A percentile compares a stretch with the other conserved stretches of the same genome.
Evolutionary conservation across 2,329 filamentous ascomycete genomes (phyloP).

Genomic region (Colletotrichum sp.): DNA sequence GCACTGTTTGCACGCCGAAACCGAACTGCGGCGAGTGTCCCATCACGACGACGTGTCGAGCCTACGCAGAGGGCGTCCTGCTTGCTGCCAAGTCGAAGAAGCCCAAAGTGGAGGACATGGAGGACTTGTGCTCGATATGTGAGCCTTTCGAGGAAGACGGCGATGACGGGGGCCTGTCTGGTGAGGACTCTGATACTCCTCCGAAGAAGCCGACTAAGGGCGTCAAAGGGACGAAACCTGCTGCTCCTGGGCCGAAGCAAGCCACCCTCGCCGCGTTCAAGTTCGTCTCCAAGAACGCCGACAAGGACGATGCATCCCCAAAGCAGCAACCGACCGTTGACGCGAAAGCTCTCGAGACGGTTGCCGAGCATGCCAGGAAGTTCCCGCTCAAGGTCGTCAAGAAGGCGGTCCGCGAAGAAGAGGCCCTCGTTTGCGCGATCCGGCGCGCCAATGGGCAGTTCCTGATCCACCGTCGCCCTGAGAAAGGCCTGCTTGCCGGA

Average conservation of each 20-base stretch:
- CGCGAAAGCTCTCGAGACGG: slow-evolving; percentile 30
- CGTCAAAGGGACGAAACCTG: background rate
- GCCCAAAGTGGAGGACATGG: slow-evolving; percentile 46
- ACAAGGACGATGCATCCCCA: background rate
- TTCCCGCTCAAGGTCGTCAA: slow-evolving; percentile 59
- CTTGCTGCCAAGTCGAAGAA: slow-evolving; percentile 28
- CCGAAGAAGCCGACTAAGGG: slow-evolving; percentile 15
- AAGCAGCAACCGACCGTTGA: slow-evolving; percentile 17
- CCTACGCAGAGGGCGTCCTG: slow-evolving; percentile 51
- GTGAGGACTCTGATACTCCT: background rate
- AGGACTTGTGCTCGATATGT: slow-evolving; percentile 56
- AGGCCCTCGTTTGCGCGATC: slow-evolving; percentile 59
- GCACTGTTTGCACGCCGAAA: slow-evolving; percentile 65
- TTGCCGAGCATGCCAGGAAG: slow-evolving; percentile 50
- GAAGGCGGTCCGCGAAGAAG: slow-evolving; percentile 56
- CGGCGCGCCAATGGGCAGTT: slow-evolving; percentile 47
- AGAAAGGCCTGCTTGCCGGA: slow-evolving; percentile 59
- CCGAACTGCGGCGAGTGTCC: slow-evolving; percentile 61
- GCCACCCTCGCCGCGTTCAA: slow-evolving; percentile 39
- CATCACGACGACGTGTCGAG: slow-evolving; percentile 55
- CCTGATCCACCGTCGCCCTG: slow-evolving; percentile 55
- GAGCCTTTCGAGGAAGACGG: slow-evolving; percentile 46
- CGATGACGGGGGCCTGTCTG: slow-evolving; percentile 9
- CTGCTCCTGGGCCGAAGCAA: slow-evolving; percentile 27
- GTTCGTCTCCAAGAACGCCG: slow-evolving; percentile 30